Evolutionary conservation across 2,329 filamentous ascomycete genomes (phyloP), one percentile per base, ranked within the genome.

Genomic region (Penicillium frequentans): DNA sequence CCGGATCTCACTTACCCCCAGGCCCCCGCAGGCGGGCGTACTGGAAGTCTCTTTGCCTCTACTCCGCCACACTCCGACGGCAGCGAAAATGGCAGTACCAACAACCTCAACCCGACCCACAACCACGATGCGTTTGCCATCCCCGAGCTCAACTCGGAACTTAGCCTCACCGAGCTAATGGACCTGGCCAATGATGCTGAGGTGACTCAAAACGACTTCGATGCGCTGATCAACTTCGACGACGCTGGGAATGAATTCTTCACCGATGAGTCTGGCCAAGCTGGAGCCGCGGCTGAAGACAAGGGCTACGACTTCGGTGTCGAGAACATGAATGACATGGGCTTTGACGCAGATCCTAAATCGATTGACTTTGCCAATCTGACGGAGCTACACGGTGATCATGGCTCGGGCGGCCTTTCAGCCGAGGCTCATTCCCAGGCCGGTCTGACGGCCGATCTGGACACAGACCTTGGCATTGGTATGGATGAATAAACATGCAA

Each of bases 171-270:
- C 42, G 70, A 77, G 49, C 66, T 78, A 31, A 77, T 77, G 70
- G 74, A 76, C 56, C 61, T 78, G 26, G 76, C 76, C 27, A 77
- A 78, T 49, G 75, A 77, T 48, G 75, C 73, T 6, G 75, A 78
- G 55, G 75, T 77, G 23, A 77, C 72, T 2, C 74, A 78, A 53
- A 76, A 77, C 50, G 77, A 79, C 54, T 76, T 80, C 27, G 77
- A 80, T 54, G 75, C 76, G 0, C 59, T 79, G 53, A 77, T 80
- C 60, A 78, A 79, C 55, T 75, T 79, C 49, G 77, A 80, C 43
- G 77, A 78, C 48, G 69, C 70, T 1, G 65, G 67, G 1, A 70
- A 64, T 19, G 74, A 77, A 19, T 62, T 75, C 29, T 73, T 77
- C 42, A 57, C 66, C 0, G 67, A 69, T 7, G 72, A 77, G 10